Evolutionary conservation across 164 flowering plant species (phyloP), one percentile per base, ranked within the genome.

Genomic region (Tetracentron sinense): DNA sequence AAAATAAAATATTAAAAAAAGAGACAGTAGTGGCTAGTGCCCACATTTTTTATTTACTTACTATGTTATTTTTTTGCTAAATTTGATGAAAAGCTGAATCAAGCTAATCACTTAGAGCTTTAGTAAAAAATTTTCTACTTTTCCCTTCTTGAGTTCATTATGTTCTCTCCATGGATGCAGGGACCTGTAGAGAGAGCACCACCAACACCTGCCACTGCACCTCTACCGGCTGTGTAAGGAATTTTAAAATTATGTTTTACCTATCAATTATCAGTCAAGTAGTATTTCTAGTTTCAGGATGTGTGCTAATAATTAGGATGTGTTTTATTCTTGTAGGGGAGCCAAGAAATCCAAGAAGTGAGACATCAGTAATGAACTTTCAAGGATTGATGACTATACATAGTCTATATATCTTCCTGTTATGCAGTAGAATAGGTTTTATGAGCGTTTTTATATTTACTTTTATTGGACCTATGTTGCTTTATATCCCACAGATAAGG

Each of bases 261-360:
- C 22, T 27, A 19, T 0, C 12, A 20, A 15, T n/a, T 7, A 16
- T 28, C 20, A 10, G 2, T 26, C 3, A 12, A 5, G 4, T 58
- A 20, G 22, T 4, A 31, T 5, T 31, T 47, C n/a, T 14, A 6
- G 7, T 21, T 35, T 0, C 11, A 14, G 6, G 6, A n/a, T 15
- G 2, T 6, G 14, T 42, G n/a, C 27, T 25, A 61, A 19, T 3
- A 6, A 19, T 17, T 17, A 6, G 58, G 7, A 19, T 28, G 4
- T 20, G 17, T 4, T 50, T 30, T 16, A 8, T 26, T 50, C 27
- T 31, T 60, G 67, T 30, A 75, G 81, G 69, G 80, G 64, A 62
- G 49, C 72, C 16, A 79, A 77, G 72, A 79, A 77, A 64, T 10
- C 77, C 23, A 77, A 79, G 83, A 77, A 77, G 72, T 74, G 66